Base-by-base conservation (phyloP, 1,139 yeast species). In the Candida sojae region DNA sequence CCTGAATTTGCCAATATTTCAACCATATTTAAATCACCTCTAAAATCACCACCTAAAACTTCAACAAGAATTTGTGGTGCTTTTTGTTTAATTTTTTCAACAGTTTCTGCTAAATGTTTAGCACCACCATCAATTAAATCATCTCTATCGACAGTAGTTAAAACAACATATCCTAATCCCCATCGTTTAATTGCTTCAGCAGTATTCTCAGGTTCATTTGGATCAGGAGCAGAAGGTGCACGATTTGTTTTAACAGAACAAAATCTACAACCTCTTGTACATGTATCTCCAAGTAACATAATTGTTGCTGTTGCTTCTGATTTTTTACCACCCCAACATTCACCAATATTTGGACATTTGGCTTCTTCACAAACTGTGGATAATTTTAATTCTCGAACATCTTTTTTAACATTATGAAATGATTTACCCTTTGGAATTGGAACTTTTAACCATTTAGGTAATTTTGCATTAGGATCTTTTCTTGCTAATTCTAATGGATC, bases 331-430 rank as follows among this genome's bases (percentile, higher is more conserved):
- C 99, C 98, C 99, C 99, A 95, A 70, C 99, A 95, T 67, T 95
- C 99, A 45, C 98, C 97, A 52, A 95, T 95, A 65, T 95, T 95
- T 17, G 99, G 99, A 70, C 99, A 95, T 62, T 93, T 86, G 8
- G 99, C 99, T 63, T 93, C 99, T 66, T 93, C 98, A 70, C 99
- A 95, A 30, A 95, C 99, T 0, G 99, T 92, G 37, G 97, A 88
- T 48, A 95, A 74, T 55, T 90, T 90, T 53, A 95, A 73, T 53
- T 95, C 97, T 53, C 92, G 78, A 37, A 95, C 86, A 62, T 95
- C 99, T 42, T 84, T 80, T 63, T 92, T 91, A 57, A 95, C 77
- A 58, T 82, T 85, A 60, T 84, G 84, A 68, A 82, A 93, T 42
- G 88, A 85, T 55, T 83, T 78, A 43, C 99, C 99, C 70, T 88